Base-by-base conservation (phyloP, 2,329 filamentous ascomycete genomes). In the Aspergillus puulaauensis region DNA sequence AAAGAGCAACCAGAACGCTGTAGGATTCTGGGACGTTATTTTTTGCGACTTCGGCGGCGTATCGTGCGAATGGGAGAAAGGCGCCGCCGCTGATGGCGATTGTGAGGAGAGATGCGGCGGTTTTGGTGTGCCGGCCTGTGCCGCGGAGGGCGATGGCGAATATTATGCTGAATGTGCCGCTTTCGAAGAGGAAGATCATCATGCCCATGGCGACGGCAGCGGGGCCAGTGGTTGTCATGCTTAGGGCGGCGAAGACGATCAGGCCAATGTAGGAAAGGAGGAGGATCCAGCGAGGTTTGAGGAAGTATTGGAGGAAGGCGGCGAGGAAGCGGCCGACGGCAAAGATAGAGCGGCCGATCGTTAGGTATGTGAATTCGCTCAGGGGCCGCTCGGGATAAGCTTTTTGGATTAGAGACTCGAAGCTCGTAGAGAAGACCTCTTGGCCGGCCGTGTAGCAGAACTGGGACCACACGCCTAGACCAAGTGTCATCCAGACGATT, bases 371-470 rank as follows among this genome's bases (percentile, higher is more conserved):
- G 55, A 77, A 77, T 1, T 73, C 57, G 9, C 53, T 41, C 0
- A 76, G 64, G 15, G 57, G 58, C 9, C 68, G 66, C 12, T 59
- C 63, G 1, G 80, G 76, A 14, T 72, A 70, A 6, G 79, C 74
- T 4, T 67, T 56, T 1, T 57, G 27, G 23, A 84, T 68, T 54
- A 83, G 83, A 2, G 70, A 64, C 23, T 70, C 64, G 52, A 83
- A 82, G 12, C 74, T 75, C 7, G 77, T 80, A 2, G 82, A 79
- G 19, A 84, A 72, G 27, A 79, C 78, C 71, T 87, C 85, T 67
- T 87, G 84, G 0, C 78, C 83, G 12, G 83, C 85, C 1, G 86
- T 81, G 61, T 87, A 87, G 72, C 82, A 85, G 65, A 84, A 86
- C 61, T 83, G 80, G 11, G 80, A 78, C 65, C 83, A 79, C 2